Conservation (phyloP, 306 rosid genomes). For the Fragaria nilgerrensis region DNA sequence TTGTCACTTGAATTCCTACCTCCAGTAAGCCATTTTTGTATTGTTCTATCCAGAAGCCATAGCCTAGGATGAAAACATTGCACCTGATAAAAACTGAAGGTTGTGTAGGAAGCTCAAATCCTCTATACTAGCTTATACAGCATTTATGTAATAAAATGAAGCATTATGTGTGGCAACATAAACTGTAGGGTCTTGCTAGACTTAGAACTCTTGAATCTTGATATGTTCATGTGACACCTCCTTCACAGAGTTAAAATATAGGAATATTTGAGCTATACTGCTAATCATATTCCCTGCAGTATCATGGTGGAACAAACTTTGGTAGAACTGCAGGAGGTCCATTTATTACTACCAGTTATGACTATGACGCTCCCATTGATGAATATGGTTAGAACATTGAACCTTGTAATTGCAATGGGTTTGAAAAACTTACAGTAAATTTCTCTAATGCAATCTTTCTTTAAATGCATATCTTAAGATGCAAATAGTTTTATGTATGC, state of each 20-base stretch:
- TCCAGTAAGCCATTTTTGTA: background rate
- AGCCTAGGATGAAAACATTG: background rate
- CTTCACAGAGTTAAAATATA: background rate
- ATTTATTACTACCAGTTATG: conserved; percentile 53
- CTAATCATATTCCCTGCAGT: conserved; percentile 20
- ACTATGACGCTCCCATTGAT: conserved; percentile 56
- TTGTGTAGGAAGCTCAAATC: background rate
- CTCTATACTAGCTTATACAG: background rate
- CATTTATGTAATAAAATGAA: conserved; percentile 3
- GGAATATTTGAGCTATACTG: background rate
- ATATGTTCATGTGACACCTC: background rate
- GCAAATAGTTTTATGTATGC: background rate
- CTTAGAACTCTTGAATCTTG: background rate
- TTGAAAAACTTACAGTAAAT: background rate
- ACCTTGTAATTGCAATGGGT: background rate
- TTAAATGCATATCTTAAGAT: background rate
- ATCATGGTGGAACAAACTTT: conserved; percentile 53
- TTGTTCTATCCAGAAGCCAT: background rate
- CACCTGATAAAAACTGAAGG: background rate
- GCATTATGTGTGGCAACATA: background rate
- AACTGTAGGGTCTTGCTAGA: background rate
- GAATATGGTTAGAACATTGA: conserved; percentile 43
- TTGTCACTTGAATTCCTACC: background rate
- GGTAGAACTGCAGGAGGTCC: conserved; percentile 58
- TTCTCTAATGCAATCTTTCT: background rate